phyloP scores from a whole-genome alignment of 352 stramenopile genomes.

The Pseudoperonospora humuli region DNA sequence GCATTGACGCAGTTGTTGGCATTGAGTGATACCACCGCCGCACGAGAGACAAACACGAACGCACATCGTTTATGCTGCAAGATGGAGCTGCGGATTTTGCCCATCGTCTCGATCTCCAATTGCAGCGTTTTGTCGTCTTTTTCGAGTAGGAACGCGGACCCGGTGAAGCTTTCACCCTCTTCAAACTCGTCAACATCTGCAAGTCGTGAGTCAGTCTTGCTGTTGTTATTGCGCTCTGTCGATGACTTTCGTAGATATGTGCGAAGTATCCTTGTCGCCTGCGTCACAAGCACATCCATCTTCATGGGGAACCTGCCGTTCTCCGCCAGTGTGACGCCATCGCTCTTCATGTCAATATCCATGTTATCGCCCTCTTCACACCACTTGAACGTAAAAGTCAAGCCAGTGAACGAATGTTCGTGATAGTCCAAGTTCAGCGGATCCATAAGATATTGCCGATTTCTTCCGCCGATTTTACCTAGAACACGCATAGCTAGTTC shows the following conservation, averaged over 20 bases:
- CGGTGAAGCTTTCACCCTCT: slow-evolving; percentile 31
- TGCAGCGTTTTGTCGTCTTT: slow-evolving; percentile 83
- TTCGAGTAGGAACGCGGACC: slow-evolving; percentile 50
- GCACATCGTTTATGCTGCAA: slow-evolving; percentile 68
- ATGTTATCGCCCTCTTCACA: slow-evolving; percentile 13
- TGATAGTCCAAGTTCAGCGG: slow-evolving; percentile 54
- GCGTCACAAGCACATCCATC: slow-evolving; percentile 49
- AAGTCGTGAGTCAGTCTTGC: slow-evolving; percentile 53
- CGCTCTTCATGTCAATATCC: slow-evolving; percentile 17
- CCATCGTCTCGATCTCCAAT: slow-evolving; percentile 59
- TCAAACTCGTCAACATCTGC: slow-evolving; percentile 63
- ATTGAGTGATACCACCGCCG: slow-evolving; percentile 47
- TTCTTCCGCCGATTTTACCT: slow-evolving; percentile 95
- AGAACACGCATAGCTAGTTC: slow-evolving; percentile 93
- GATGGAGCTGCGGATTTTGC: slow-evolving; percentile 55
- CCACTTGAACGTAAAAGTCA: slow-evolving; percentile 53
- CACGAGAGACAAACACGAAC: slow-evolving; percentile 61
- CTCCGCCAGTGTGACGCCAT: not conserved
- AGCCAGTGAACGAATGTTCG: slow-evolving; percentile 35
- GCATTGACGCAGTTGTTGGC: slow-evolving; percentile 26
- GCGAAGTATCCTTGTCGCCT: slow-evolving; percentile 44
- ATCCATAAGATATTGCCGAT: slow-evolving; percentile 86
- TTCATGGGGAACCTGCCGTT: slow-evolving; percentile 31
- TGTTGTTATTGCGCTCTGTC: slow-evolving; percentile 42
- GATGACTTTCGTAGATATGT: slow-evolving; percentile 48